Evolutionary conservation across 2,329 filamentous ascomycete species (phyloP), one percentile per base, ranked within the genome.

Genomic region (Phyllosticta ampelicida): DNA sequence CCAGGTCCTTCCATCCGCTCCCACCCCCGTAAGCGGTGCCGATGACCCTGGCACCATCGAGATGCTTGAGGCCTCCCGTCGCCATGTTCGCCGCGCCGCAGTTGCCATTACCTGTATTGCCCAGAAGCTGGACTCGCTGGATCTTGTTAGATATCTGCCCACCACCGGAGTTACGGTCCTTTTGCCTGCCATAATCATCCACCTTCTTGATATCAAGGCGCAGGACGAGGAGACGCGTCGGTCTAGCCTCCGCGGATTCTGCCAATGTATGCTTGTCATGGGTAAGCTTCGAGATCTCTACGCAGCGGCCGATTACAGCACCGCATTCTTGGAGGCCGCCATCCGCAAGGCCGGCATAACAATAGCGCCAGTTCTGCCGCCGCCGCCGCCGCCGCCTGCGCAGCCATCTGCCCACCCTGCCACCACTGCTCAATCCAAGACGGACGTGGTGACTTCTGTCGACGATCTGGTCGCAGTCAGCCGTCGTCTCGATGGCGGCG

Each of bases 261-360:
- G 86, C 65, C 86, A 90, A 69, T 96, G 92, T 74, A 96, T 96
- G 89, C 82, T 86, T 52, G 90, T 96, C 60, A 87, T 96, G 78
- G 86, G 90, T 69, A 86, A 86, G 62, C 79, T 97, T 18, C 84
- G 90, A 44, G 90, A 96, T 67, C 89, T 90, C 28, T 96, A 97
- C 67, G 86, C 90, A 0, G 90, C 91, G 0, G 92, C 92, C n/a
- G 91, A 96, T 71, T 96, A 94, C 66, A 90, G 90, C n/a, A 92
- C 89, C 0, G 89, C 89, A 2, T 96, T 96, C 75, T 79, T 96
- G n/a, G 89, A 95, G 69, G 90, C 90, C 1, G 90, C 90, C 0
- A 87, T 96, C 62, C 85, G 88, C 62, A 95, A 95, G 75, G 89
- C 89, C 9, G 85, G 88, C 59, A 90, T 94, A 62, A 84, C 88